Percentiles rank a stretch among this genome's conserved stretches.
These are phyloP conservation scores for Eucalyptus sp. DNA, from an alignment of 345 rosid species.

Conservation along the genomic window DNA sequence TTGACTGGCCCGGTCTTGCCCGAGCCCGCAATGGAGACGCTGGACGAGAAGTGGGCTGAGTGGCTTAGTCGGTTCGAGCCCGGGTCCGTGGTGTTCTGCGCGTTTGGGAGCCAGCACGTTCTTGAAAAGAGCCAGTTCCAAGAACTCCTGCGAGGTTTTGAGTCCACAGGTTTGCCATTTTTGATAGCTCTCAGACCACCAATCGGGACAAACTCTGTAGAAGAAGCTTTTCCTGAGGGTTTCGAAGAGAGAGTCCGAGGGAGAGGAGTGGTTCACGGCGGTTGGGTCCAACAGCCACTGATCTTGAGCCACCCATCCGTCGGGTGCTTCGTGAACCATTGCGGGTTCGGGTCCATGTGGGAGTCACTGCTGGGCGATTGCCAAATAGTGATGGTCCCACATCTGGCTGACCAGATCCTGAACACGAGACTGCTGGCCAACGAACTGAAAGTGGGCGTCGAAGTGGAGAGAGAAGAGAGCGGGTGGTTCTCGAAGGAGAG, in stretches of 20 bases:
- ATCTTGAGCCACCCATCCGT: conserved; percentile 38
- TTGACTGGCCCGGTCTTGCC: conserved; percentile 58
- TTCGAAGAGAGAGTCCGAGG: conserved; percentile 45
- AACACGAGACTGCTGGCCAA: conserved; percentile 35
- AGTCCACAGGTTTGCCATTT: conserved; percentile 46
- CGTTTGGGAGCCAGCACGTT: conserved; percentile 55
- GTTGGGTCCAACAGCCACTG: conserved; percentile 43
- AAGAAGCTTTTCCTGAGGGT: conserved; percentile 67
- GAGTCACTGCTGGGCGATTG: conserved; percentile 50
- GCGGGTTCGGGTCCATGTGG: conserved; percentile 77
- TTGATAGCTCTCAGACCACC: conserved; percentile 51
- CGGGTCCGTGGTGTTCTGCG: conserved; percentile 47
- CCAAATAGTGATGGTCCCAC: conserved; percentile 52
- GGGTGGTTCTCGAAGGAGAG: conserved; percentile 46
- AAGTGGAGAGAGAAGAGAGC: conserved; percentile 36
- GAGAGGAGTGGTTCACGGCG: conserved; percentile 38
- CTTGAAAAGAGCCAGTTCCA: conserved; percentile 9
- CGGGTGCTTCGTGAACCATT: conserved; percentile 66
- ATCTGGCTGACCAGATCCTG: conserved; percentile 48
- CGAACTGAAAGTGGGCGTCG: conserved; percentile 47
- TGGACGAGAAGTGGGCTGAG: conserved; percentile 40
- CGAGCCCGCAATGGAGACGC: background rate
- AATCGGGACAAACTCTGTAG: conserved; percentile 21
- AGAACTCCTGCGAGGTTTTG: conserved; percentile 55
- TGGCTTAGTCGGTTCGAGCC: conserved; percentile 42